A percentile compares a stretch with the other conserved stretches of the same genome.
phyloP scores from a whole-genome alignment of 1,284 basidiomycete genomes.

The Crepidotus sp. region DNA sequence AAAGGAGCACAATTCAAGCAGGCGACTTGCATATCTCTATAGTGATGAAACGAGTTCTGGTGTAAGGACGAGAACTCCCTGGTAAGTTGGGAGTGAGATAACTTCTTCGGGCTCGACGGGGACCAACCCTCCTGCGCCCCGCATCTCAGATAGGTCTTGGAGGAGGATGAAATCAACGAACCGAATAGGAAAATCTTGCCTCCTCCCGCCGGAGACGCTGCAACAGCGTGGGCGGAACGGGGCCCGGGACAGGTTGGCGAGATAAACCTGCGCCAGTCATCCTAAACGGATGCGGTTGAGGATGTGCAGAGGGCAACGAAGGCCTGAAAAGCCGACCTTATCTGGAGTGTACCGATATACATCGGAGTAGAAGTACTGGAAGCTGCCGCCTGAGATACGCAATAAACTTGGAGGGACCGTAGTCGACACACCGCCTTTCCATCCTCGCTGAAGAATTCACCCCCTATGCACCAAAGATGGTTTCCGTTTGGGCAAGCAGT shows the following conservation, averaged over 20 bases:
- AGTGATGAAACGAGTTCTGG: conserved; percentile 88
- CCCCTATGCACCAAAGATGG: conserved; percentile 74
- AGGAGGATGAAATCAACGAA: conserved; percentile 24
- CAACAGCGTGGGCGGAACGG: conserved; percentile 76
- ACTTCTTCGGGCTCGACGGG: background rate
- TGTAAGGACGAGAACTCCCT: conserved; percentile 82
- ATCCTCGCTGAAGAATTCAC: conserved; percentile 81
- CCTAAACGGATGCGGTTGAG: conserved; percentile 28
- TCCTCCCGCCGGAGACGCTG: conserved; percentile 62
- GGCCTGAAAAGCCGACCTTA: conserved; percentile 38
- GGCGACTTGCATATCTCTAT: conserved; percentile 23
- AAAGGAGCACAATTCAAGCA: background rate
- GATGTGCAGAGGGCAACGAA: background rate
- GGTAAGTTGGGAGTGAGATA: conserved; percentile 31
- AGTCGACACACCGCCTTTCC: conserved; percentile 58
- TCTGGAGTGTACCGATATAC: conserved; percentile 76
- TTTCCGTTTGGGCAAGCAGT: conserved; percentile 72
- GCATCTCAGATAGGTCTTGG: background rate
- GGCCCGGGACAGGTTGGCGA: conserved; percentile 80
- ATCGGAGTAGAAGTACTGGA: conserved; percentile 73
- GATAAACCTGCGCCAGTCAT: conserved; percentile 82
- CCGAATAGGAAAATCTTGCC: conserved; percentile 84
- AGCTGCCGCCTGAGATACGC: background rate
- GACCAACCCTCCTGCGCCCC: conserved; percentile 9
- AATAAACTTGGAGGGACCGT: background rate